phyloP scores from a whole-genome alignment of 2,329 filamentous ascomycete genomes.

The Herpotrichia juniperi region DNA sequence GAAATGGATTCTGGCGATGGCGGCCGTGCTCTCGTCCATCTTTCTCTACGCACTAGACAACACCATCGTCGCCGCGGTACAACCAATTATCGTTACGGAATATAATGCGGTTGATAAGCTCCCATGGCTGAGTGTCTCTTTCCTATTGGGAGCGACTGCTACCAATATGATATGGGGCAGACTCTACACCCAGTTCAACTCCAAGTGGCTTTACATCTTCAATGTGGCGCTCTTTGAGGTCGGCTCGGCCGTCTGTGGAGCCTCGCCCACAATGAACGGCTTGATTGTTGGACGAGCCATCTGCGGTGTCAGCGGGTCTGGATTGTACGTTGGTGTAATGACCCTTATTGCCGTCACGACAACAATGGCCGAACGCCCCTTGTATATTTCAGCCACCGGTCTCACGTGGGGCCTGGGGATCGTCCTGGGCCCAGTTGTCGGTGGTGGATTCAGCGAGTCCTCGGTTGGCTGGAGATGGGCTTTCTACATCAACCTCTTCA shows the following conservation, averaged over 20 bases:
- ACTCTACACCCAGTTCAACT: slow-evolving; percentile 49
- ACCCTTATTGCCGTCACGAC: slow-evolving; percentile 35
- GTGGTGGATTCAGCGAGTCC: slow-evolving; percentile 52
- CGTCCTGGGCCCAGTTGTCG: slow-evolving; percentile 54
- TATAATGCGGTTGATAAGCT: slow-evolving; percentile 19
- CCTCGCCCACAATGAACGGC: slow-evolving; percentile 33
- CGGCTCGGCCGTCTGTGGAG: slow-evolving; percentile 37
- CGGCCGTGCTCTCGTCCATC: too few relatives aligned
- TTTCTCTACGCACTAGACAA: slow-evolving; percentile 38
- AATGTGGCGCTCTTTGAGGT: slow-evolving; percentile 33
- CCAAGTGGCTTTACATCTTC: slow-evolving; percentile 50
- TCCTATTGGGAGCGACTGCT: slow-evolving; percentile 2
- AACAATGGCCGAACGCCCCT: slow-evolving; percentile 33
- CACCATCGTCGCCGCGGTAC: slow-evolving; percentile 34
- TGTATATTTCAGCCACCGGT: slow-evolving; percentile 36
- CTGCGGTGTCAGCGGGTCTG: slow-evolving; percentile 52
- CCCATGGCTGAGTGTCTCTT: slow-evolving; percentile 21
- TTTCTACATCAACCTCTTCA: slow-evolving; percentile 64
- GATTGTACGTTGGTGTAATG: slow-evolving; percentile 49
- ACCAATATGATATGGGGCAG: background rate
- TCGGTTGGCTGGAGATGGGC: slow-evolving; percentile 50
- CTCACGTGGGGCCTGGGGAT: slow-evolving; percentile 52
- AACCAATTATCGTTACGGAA: slow-evolving; percentile 17
- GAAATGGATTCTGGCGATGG: too few relatives aligned
- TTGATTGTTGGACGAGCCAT: slow-evolving; percentile 52